phyloP scores from a whole-genome alignment of 768 basidiomycete genomes.

The Mycena floridula region DNA sequence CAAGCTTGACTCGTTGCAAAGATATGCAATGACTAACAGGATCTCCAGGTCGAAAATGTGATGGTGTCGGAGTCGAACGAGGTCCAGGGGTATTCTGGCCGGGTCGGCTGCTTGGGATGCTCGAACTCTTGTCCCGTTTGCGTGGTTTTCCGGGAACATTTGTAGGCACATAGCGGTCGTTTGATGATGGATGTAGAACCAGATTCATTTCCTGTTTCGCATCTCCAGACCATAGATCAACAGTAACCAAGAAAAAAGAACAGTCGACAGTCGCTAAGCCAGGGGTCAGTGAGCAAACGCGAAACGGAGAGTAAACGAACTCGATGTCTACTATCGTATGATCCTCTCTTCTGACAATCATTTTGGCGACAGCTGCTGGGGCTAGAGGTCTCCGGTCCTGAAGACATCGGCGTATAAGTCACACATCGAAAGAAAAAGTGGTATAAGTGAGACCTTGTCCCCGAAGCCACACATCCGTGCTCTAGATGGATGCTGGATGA shows the following conservation, averaged over 20 bases:
- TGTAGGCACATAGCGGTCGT: constrained; percentile 62
- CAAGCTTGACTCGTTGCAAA: no score
- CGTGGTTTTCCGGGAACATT: constrained; percentile 15
- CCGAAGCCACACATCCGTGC: constrained; percentile 97
- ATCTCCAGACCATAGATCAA: constrained; percentile 89
- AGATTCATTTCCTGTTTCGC: constrained; percentile 82
- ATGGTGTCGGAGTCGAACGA: constrained; percentile 24
- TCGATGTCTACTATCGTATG: constrained; percentile 66
- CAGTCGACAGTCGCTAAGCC: constrained; percentile 85
- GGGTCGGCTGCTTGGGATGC: constrained; percentile 7
- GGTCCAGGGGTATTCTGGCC: constrained; percentile 22
- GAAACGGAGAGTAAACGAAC: constrained; percentile 40
- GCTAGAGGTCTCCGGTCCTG: constrained; percentile 91
- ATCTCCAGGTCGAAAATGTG: constrained; percentile 16
- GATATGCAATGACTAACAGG: constrained; percentile 17
- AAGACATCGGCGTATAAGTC: no score
- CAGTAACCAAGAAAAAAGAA: constrained; percentile 85
- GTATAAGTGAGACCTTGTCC: constrained; percentile 61
- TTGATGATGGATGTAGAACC: constrained; percentile 78
- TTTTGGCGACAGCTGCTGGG: constrained; percentile 84
- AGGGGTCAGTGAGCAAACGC: no score
- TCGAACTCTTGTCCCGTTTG: constrained; percentile 16
- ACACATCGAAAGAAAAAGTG: constrained; percentile 14
- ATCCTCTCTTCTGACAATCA: constrained; percentile 67
- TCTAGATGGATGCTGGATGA: constrained; percentile 83